Conservation (phyloP, 164 flowering plant species). For the Cinnamomum chago region DNA sequence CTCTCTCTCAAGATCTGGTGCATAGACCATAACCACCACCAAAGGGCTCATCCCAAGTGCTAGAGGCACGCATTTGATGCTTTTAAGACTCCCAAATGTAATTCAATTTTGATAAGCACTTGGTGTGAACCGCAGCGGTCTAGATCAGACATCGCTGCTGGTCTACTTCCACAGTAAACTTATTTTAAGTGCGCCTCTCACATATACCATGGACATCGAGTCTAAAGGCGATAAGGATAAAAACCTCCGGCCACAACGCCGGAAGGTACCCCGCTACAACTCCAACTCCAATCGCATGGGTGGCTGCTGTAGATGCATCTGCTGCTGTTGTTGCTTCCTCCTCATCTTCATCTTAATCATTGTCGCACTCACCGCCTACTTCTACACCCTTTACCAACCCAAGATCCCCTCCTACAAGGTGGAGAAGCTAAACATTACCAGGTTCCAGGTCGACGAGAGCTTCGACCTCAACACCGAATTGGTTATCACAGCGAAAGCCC, state of each 20-base stretch:
- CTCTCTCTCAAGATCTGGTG: background rate
- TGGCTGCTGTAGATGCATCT: background rate
- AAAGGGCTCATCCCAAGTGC: too few relatives aligned
- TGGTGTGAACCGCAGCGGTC: too few relatives aligned
- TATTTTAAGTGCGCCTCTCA: too few relatives aligned
- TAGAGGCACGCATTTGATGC: too few relatives aligned
- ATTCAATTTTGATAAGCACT: too few relatives aligned
- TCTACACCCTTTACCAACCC: constrained; percentile 31
- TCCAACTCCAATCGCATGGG: constrained; percentile 1
- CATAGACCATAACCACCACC: background rate
- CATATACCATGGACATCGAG: constrained; percentile 15
- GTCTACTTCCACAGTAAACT: background rate
- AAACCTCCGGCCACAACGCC: constrained; percentile 42
- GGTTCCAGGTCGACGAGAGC: constrained; percentile 35
- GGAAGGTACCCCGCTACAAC: constrained; percentile 43
- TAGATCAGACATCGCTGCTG: too few relatives aligned
- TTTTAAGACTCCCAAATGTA: too few relatives aligned
- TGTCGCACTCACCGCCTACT: constrained; percentile 1
- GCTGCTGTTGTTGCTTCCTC: constrained; percentile 20
- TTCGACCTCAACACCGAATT: constrained; percentile 39
- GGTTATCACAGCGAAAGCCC: constrained; percentile 34
- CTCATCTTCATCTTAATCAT: constrained; percentile 29
- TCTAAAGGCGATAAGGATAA: constrained; percentile 3
- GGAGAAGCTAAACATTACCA: constrained; percentile 22
- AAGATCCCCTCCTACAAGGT: constrained; percentile 43